These are phyloP conservation scores for Glycine soja DNA, from an alignment of 306 rosid genomes.

Conservation along the genomic window DNA sequence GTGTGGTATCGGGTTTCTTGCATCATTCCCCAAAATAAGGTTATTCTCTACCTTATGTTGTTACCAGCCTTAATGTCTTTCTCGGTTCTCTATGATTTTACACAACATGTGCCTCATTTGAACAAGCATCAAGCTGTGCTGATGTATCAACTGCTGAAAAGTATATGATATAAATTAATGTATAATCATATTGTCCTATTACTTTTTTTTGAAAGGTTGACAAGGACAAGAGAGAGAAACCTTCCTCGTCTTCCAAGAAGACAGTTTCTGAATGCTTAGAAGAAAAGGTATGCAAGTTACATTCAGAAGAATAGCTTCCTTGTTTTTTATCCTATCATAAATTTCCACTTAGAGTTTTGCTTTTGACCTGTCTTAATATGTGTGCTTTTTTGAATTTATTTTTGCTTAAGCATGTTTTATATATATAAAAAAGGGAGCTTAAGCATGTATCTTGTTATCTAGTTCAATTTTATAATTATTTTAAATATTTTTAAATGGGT, in stretches of 20 bases:
- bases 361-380: constrained; percentile 9
- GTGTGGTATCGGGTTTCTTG: constrained; percentile 73
- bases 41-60: constrained; percentile 45
- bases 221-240: constrained; percentile 78
- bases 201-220: constrained; percentile 65
- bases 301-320: constrained; percentile 26
- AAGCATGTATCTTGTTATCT: constrained; percentile 18
- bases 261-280: constrained; percentile 78
- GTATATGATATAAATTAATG: constrained; percentile 17
- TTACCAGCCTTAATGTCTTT: constrained; percentile 27
- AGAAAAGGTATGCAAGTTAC: constrained; percentile 71
- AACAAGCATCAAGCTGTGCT: constrained; percentile 32
- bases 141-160: constrained; percentile 38
- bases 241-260: constrained; percentile 63
- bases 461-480: not conserved
- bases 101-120: constrained; percentile 22
- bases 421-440: not conserved
- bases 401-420: not conserved
- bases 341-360: constrained; percentile 2
- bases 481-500: not conserved
- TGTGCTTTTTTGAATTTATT: not conserved
- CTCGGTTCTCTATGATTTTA: constrained; percentile 27
- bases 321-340: not conserved
- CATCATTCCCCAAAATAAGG: constrained; percentile 93
- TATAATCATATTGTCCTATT: constrained; percentile 35